phyloP scores from a whole-genome alignment of 495 filamentous ascomycete species.

The Neurospora sp. region DNA sequence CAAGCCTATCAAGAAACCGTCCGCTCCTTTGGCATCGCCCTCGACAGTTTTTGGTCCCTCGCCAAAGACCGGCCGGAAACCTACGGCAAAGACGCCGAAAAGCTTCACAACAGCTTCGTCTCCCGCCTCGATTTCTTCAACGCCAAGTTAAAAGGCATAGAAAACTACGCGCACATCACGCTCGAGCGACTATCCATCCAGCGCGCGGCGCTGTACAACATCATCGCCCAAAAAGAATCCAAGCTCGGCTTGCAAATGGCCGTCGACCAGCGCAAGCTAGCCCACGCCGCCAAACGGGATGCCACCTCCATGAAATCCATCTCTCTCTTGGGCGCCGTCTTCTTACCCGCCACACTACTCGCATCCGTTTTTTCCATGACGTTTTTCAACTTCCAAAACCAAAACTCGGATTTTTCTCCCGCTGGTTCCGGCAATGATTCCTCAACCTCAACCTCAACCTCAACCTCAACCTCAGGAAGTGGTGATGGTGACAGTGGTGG shows the following conservation, averaged over 20 bases:
- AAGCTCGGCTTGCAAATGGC: slow-evolving; percentile 48
- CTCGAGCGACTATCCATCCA: slow-evolving; percentile 43
- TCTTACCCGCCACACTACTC: slow-evolving; percentile 44
- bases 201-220: slow-evolving; percentile 46
- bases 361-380: slow-evolving; percentile 47
- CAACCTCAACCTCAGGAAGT: neutral
- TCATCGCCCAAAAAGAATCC: slow-evolving; percentile 48
- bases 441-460: too few species aligned
- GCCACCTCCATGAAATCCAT: slow-evolving; percentile 47
- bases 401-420: neutral
- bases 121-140: slow-evolving; percentile 43
- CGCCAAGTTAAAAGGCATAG: slow-evolving; percentile 44
- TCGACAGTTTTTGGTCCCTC: slow-evolving; percentile 30
- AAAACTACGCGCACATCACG: slow-evolving; percentile 46
- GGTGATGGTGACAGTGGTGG: neutral
- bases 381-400: slow-evolving; percentile 42
- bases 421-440: neutral
- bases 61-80: slow-evolving; percentile 2
- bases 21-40: slow-evolving; percentile 29
- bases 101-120: slow-evolving; percentile 34
- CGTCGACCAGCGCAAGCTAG: slow-evolving; percentile 44
- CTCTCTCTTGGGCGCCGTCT: slow-evolving; percentile 45
- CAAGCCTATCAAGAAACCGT: slow-evolving; percentile 47
- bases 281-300: slow-evolving; percentile 47
- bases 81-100: slow-evolving; percentile 18